Evolutionary conservation across 306 rosid genomes (phyloP).

Genomic region (apple (Malus domestica)): ASM211411v1 NC_041799.1:2376001-2376500

Average conservation of each 20-base stretch:
- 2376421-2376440: constrained; percentile 23
- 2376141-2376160: constrained; percentile 1
- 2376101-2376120: constrained; percentile 32
- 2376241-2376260: constrained; percentile 18
- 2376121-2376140: constrained; percentile 22
- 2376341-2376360: constrained; percentile 18
- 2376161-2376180: constrained; percentile 7
- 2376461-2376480: constrained; percentile 8
- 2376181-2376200: constrained; percentile 16
- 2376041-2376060: constrained; percentile 9
- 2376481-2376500: constrained; percentile 10
- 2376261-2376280: constrained; percentile 17
- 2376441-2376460: constrained; percentile 21
- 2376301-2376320: constrained; percentile 28
- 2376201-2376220: constrained; percentile 16
- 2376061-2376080: constrained; percentile 38
- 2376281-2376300: constrained; percentile 27
- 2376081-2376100: constrained; percentile 25
- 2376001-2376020: constrained; percentile 31
- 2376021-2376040: constrained; percentile 23
- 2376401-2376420: constrained; percentile 27
- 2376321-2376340: constrained; percentile 39
- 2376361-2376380: constrained; percentile 35
- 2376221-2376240: constrained; percentile 27
- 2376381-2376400: background rate